Evolutionary conservation across 441 rosid genomes (phyloP), one percentile per base, ranked within the genome.

Genomic region (Arabidopsis lyrata): DNA sequence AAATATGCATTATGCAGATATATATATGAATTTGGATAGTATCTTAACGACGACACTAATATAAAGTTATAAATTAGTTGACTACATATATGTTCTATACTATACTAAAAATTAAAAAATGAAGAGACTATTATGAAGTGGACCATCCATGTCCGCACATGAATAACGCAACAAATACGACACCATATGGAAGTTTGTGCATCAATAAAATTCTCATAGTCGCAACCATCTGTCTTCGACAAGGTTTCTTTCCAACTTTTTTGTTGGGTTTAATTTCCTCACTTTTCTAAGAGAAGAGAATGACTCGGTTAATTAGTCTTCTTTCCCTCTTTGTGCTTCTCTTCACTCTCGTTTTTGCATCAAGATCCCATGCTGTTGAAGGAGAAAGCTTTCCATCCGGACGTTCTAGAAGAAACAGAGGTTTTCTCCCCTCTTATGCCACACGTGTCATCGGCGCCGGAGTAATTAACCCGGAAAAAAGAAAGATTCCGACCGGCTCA

Each of bases 401-500:
- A 14, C 83, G 82, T 61, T 73, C 86, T 13, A 50, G 61, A 54
- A 48, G 81, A 54, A 61, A 48, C 64, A 70, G 27, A 38, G 14
- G 14, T 24, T 60, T 31, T 32, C 45, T 31, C 14, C 74, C 56
- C 31, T 65, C 54, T 14, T 52, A 76, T 52, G 63, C 31, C 44
- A 31, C 82, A 66, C 67, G 11, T 48, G 48, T 63, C 20, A 38
- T 57, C 63, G 48, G 22, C 18, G 61, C 79, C 16, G 64, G 75
- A 41, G 78, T 67, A 22, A 63, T 87, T 39, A 57, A 68, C 27
- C 77, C 85, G 20, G 81, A 87, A 78, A 87, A 78, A 76, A 83
- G 92, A 52, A 80, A 63, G 77, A 83, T 87, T 62, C 95, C 92
- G 12, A 81, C 89, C 4, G 92, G 95, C 27, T 81, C 89, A 48